These are phyloP conservation scores for barrel medic (Medicago truncatula) DNA, from an alignment of 306 rosid species.

Conservation along the genomic window DNA sequence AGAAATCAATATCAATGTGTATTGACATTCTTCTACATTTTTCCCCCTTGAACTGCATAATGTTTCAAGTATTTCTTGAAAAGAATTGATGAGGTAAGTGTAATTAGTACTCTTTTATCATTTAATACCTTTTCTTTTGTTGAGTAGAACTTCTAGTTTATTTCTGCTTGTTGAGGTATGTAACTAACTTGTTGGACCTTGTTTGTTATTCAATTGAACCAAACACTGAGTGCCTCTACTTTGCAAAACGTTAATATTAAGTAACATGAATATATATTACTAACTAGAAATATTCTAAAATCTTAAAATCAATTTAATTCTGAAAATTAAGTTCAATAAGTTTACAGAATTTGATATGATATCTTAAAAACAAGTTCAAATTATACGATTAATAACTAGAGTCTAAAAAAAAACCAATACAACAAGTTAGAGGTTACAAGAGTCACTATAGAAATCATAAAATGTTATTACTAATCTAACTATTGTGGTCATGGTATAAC, in stretches of 20 bases:
- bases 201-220: neutral
- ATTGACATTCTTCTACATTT: constrained; percentile 11
- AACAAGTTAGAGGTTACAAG: neutral
- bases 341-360: neutral
- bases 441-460: neutral
- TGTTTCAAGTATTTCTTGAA: neutral
- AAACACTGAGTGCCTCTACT: neutral
- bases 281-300: constrained; percentile 2
- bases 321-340: neutral
- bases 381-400: neutral
- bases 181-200: constrained; percentile 15
- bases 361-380: neutral
- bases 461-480: constrained; percentile 11
- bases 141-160: neutral
- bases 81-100: constrained; percentile 8
- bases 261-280: neutral
- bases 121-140: constrained; percentile 2
- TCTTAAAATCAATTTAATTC: neutral
- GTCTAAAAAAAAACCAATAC: neutral
- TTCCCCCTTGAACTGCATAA: neutral
- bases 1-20: constrained; percentile 22
- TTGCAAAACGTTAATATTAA: neutral
- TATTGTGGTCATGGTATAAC: neutral
- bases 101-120: neutral
- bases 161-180: constrained; percentile 2